Evolutionary conservation across 2,329 filamentous ascomycete species (phyloP), one percentile per base, ranked within the genome.

Genomic region (Fusarium oligoseptatum): DNA sequence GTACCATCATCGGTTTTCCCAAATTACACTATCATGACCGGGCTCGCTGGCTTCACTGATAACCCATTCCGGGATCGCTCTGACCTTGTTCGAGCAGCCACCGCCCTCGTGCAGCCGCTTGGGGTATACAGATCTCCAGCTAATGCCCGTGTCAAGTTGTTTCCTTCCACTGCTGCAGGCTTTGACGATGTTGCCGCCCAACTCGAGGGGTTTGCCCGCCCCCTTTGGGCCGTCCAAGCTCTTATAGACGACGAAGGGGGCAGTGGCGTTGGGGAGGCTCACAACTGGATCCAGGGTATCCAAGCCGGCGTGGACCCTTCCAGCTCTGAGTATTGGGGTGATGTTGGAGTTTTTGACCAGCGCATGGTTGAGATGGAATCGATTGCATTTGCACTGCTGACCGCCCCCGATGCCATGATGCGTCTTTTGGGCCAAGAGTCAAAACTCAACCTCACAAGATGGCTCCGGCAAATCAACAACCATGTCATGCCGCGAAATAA

Each of bases 311-410:
- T 80, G 2, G 78, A 84, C 37, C 81, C 82, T 0, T 64, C 56
- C 3, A 76, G 78, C 37, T 56, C 69, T 1, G 83, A 83, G 41
- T 89, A 86, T 73, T 88, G 87, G 87, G 87, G 86, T 0, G 76
- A 80, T 7, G 81, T 88, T 2, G 78, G 80, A 4, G 76, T 85
- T 22, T 80, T 80, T 15, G 86, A 88, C 70, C 87, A 88, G 74
- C 78, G 87, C 2, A 88, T 88, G 87, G 87, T 88, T 4, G 87
- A 88, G 73, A 84, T 86, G 73, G 87, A 88, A 70, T 84, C 85
- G 17, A 83, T 88, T 7, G 83, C 85, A 0, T 87, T 85, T 71
- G 84, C 85, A 0, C 78, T 89, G 2, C 80, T 88, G 3, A 74
- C 81, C 3, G 83, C 83, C 0, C 86, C 87, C 5, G 27, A 57